Evolutionary conservation across 345 rosid genomes (phyloP).

Genomic region (Boechera stricta): DNA sequence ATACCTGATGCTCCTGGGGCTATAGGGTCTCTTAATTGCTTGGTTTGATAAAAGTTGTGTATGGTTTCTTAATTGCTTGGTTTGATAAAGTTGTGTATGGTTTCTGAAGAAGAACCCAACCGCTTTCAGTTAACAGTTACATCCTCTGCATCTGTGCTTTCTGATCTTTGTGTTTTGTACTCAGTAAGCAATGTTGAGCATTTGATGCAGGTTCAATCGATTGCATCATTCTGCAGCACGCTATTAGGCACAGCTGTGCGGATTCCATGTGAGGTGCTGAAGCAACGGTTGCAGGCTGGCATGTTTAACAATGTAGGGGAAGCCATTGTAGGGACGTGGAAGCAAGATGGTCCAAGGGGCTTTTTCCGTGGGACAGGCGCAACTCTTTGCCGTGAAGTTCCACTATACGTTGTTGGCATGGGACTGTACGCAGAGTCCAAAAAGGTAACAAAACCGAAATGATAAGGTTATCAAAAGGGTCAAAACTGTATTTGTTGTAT

Average conservation of each 20-base stretch:
- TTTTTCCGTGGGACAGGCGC: constrained; percentile 99
- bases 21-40: not conserved
- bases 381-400: constrained; percentile 96
- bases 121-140: constrained; percentile 4
- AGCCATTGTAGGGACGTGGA: constrained; percentile 92
- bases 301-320: constrained; percentile 88
- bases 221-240: constrained; percentile 95
- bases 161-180: constrained; percentile 5
- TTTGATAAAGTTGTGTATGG: constrained; percentile 13
- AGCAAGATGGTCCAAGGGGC: constrained; percentile 86
- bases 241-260: constrained; percentile 92
- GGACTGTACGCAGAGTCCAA: constrained; percentile 92
- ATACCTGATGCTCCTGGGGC: not conserved
- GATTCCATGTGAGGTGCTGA: constrained; percentile 96
- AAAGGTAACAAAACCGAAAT: constrained; percentile 58
- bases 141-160: constrained; percentile 16
- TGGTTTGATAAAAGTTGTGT: constrained; percentile 23
- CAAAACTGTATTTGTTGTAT: not conserved
- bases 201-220: constrained; percentile 80
- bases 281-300: constrained; percentile 96
- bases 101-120: not conserved
- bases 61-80: constrained; percentile 1
- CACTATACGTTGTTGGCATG: constrained; percentile 95
- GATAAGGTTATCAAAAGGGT: constrained; percentile 4
- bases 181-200: constrained; percentile 2